A percentile compares a stretch with the other conserved stretches of the same genome.
Evolutionary conservation across 495 filamentous ascomycete genomes (phyloP).

Genomic region (Daldinia grandis): DNA sequence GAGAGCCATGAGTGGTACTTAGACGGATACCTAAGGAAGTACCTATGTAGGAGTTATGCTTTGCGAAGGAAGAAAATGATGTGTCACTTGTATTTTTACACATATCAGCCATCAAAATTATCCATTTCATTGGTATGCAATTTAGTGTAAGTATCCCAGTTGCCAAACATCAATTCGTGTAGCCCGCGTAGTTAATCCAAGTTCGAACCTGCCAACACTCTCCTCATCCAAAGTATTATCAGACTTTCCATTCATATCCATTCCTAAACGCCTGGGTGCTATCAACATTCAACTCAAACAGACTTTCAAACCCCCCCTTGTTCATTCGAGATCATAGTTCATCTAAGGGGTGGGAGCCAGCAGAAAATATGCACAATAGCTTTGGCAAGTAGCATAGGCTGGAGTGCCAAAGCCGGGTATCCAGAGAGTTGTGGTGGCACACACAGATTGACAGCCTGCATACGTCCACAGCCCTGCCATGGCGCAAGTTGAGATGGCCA

Average conservation of each 20-base stretch:
- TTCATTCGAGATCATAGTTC: background rate
- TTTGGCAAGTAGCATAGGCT: background rate
- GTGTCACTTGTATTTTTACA: background rate
- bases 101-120: too few relatives aligned
- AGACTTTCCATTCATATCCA: background rate
- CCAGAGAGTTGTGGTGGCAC: background rate
- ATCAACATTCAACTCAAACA: background rate
- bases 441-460: background rate
- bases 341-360: background rate
- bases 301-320: too few relatives aligned
- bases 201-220: background rate
- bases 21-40: too few relatives aligned
- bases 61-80: background rate
- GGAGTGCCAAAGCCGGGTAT: background rate
- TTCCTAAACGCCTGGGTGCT: background rate
- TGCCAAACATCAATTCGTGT: background rate
- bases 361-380: background rate
- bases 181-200: background rate
- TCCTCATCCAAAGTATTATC: background rate
- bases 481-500: background rate
- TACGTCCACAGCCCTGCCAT: background rate
- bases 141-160: background rate
- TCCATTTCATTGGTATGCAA: too few relatives aligned
- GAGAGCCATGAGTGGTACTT: too few relatives aligned
- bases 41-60: too few relatives aligned